Evolutionary conservation across 2,329 filamentous ascomycete species (phyloP).

Genomic region (Dothideomycetidae sp.): DNA sequence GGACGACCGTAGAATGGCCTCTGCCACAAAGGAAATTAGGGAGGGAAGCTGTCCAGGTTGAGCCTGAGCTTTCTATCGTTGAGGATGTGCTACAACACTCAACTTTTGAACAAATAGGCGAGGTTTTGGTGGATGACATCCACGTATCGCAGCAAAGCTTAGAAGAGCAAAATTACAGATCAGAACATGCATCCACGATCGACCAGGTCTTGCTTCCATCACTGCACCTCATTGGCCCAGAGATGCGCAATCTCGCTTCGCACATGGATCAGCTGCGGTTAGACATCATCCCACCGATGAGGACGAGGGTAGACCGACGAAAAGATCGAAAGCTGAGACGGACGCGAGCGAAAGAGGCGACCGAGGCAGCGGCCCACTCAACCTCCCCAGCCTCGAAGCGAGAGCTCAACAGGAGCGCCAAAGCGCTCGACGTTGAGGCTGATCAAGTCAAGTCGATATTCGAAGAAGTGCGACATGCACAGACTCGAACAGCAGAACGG

Average conservation of each 20-base stretch:
- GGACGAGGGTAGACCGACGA: background rate
- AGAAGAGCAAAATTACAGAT: background rate
- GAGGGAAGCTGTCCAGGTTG: background rate
- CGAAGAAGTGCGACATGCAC: background rate
- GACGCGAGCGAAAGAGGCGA: constrained; percentile 4
- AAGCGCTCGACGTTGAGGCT: background rate
- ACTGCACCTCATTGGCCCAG: background rate
- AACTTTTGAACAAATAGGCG: background rate
- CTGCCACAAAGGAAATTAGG: background rate
- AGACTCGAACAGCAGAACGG: no score
- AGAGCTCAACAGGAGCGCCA: background rate
- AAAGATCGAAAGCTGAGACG: constrained; percentile 8
- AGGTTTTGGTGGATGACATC: no score
- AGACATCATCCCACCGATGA: background rate
- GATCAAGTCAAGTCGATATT: background rate
- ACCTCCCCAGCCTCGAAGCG: no score
- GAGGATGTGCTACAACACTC: background rate
- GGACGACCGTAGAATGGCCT: background rate
- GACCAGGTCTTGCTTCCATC: background rate
- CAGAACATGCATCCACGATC: background rate
- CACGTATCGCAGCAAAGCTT: no score
- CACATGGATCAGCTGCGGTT: background rate
- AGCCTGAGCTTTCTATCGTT: background rate
- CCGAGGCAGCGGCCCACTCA: background rate
- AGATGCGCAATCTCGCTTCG: background rate